Conservation (phyloP, 163 green algal species). For the Volvox carteri region DNA sequence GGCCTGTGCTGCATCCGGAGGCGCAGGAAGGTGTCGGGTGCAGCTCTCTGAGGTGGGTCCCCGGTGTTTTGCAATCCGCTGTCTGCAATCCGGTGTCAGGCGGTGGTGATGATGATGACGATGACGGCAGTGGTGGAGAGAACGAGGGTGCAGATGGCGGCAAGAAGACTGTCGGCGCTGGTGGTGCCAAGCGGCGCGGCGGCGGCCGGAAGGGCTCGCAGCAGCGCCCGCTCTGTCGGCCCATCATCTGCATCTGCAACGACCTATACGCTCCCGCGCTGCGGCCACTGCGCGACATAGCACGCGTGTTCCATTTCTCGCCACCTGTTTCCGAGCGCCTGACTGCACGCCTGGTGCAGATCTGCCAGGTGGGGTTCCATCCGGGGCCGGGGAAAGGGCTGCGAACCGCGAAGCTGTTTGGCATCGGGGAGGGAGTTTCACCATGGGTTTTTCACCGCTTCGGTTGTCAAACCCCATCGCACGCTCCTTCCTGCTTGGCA, state of each 20-base stretch:
- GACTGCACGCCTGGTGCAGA: slow-evolving; percentile 65
- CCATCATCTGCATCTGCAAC: slow-evolving; percentile 98
- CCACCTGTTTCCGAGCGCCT: slow-evolving; percentile 70
- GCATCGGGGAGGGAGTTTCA: no score
- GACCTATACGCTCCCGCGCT: slow-evolving; percentile 94
- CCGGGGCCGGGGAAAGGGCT: no score
- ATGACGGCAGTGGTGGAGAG: neutral
- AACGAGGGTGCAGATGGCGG: slow-evolving; percentile 16
- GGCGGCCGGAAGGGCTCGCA: neutral
- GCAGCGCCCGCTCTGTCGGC: slow-evolving; percentile 73
- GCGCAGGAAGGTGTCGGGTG: no score
- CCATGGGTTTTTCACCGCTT: no score
- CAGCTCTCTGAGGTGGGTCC: no score
- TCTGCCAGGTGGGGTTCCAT: slow-evolving; percentile 52
- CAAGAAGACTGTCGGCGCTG: neutral
- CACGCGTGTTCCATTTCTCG: slow-evolving; percentile 85
- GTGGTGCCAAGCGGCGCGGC: slow-evolving; percentile 1
- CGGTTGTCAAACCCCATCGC: no score
- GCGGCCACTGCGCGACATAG: slow-evolving; percentile 87
- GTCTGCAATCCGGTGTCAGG: no score
- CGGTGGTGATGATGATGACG: neutral
- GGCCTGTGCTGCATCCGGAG: no score
- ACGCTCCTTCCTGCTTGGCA: no score
- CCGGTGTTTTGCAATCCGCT: no score
- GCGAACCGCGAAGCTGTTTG: no score